phyloP scores from a whole-genome alignment of 169 alveolate genomes.

The Plasmodium berghei region DNA sequence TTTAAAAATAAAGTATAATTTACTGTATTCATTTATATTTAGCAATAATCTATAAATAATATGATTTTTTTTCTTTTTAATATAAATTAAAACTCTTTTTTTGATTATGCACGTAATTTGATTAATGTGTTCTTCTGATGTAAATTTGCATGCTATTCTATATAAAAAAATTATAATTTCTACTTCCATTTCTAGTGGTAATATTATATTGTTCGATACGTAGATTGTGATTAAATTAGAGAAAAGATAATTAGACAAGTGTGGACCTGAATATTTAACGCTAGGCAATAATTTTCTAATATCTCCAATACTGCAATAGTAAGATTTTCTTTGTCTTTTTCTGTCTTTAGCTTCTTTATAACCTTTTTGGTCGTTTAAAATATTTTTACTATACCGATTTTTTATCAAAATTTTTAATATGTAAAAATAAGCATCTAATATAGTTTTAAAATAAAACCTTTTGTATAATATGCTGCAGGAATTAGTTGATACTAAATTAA shows the following conservation, averaged over 20 bases:
- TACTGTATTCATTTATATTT: slow-evolving; percentile 57
- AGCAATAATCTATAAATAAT: slow-evolving; percentile 40
- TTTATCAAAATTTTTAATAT: slow-evolving; percentile 25
- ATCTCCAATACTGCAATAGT: slow-evolving; percentile 15
- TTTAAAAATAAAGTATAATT: slow-evolving; percentile 41
- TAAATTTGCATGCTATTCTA: slow-evolving; percentile 34
- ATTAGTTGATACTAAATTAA: slow-evolving; percentile 26
- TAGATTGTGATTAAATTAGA: slow-evolving; percentile 16
- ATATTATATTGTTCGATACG: neutral
- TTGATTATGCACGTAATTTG: slow-evolving; percentile 13
- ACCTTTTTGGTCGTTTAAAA: neutral
- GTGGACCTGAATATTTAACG: slow-evolving; percentile 2
- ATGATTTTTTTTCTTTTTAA: slow-evolving; percentile 22
- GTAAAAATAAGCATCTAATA: slow-evolving; percentile 58
- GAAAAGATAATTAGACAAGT: slow-evolving; percentile 6
- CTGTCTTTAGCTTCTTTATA: neutral
- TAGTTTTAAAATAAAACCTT: slow-evolving; percentile 14
- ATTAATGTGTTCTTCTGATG: slow-evolving; percentile 29
- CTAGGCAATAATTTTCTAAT: slow-evolving; percentile 6
- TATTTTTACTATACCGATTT: neutral
- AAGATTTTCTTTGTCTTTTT: neutral
- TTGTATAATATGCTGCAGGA: slow-evolving; percentile 19
- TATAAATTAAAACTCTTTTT: slow-evolving; percentile 13
- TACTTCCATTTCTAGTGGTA: slow-evolving; percentile 55
- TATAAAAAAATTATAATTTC: slow-evolving; percentile 48